Evolutionary conservation across 2,329 filamentous ascomycete genomes (phyloP).

Genomic region (Colletotrichum tamarilloi): DNA sequence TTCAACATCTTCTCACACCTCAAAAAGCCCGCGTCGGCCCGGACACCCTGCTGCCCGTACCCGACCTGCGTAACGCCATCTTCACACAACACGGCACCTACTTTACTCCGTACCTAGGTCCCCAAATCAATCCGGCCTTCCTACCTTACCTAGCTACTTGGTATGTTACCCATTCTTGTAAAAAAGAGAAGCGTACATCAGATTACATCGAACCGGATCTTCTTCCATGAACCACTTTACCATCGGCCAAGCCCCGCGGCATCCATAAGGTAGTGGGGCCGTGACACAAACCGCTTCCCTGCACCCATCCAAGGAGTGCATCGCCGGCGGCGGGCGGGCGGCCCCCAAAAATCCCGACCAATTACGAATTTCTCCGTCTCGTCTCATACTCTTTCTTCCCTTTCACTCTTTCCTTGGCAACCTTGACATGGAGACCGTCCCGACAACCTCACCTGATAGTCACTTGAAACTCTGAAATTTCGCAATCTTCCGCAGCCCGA

Average conservation of each 20-base stretch:
- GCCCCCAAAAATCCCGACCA: constrained; percentile 1
- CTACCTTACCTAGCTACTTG: too few relatives aligned
- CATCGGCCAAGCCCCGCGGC: constrained; percentile 5
- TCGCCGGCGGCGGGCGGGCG: background rate
- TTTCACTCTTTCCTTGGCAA: background rate
- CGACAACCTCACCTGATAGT: constrained; percentile 8
- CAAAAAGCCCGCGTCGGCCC: background rate
- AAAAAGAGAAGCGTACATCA: too few relatives aligned
- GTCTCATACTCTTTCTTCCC: background rate
- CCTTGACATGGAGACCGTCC: too few relatives aligned
- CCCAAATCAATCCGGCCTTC: too few relatives aligned
- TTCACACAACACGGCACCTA: background rate
- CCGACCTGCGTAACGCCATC: background rate
- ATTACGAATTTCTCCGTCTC: constrained; percentile 35
- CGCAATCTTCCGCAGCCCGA: too few relatives aligned
- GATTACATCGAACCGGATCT: background rate
- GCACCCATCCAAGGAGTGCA: background rate
- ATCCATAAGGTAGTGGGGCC: constrained; percentile 6
- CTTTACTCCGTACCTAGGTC: too few relatives aligned
- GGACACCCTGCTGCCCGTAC: background rate
- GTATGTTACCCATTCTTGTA: too few relatives aligned
- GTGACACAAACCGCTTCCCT: background rate
- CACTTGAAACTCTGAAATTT: background rate
- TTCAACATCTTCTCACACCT: too few relatives aligned
- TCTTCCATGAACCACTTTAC: background rate